Conservation (phyloP, 1,284 basidiomycete genomes). For the Apiotrichum siamense region DNA sequence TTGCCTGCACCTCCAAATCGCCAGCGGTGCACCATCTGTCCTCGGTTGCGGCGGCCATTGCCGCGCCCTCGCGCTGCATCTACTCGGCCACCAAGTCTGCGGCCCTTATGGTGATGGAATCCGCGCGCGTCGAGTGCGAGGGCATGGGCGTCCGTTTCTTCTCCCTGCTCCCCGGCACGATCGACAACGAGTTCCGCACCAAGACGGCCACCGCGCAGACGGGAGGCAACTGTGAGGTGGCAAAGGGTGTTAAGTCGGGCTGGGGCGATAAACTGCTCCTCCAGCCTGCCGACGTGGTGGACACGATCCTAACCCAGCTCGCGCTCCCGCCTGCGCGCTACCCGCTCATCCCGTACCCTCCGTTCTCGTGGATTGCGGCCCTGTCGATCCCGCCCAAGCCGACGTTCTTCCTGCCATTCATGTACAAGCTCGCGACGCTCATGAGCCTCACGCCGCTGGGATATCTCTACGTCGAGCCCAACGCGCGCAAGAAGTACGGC, state of each 20-base stretch:
- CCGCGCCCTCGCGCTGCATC: slow-evolving; percentile 76
- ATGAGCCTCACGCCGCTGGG: slow-evolving; percentile 38
- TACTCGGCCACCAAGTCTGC: slow-evolving; percentile 82
- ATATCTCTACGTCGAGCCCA: slow-evolving; percentile 39
- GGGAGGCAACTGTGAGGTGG: slow-evolving; percentile 27
- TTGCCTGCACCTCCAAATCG: slow-evolving; percentile 60
- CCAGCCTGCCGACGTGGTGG: slow-evolving; percentile 30
- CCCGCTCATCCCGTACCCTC: slow-evolving; percentile 40
- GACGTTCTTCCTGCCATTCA: slow-evolving; percentile 38
- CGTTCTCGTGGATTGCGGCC: slow-evolving; percentile 29
- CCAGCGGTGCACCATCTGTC: slow-evolving; percentile 76
- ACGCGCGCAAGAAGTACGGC: slow-evolving; percentile 47
- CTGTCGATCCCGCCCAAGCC: slow-evolving; percentile 33
- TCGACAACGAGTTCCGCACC: slow-evolving; percentile 69
- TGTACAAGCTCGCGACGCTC: slow-evolving; percentile 37
- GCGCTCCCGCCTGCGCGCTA: slow-evolving; percentile 30
- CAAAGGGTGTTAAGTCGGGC: slow-evolving; percentile 27
- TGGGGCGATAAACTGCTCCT: slow-evolving; percentile 37
- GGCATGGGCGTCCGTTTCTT: slow-evolving; percentile 46
- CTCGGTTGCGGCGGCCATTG: slow-evolving; percentile 70
- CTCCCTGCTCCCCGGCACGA: slow-evolving; percentile 46
- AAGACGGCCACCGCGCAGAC: slow-evolving; percentile 56
- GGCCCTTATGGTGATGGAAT: slow-evolving; percentile 68
- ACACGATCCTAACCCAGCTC: slow-evolving; percentile 38
- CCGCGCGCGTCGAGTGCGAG: slow-evolving; percentile 56